Evolutionary conservation across 805 yeast genomes (phyloP).

Genomic region (Wickerhamomyces xylosicus): DNA sequence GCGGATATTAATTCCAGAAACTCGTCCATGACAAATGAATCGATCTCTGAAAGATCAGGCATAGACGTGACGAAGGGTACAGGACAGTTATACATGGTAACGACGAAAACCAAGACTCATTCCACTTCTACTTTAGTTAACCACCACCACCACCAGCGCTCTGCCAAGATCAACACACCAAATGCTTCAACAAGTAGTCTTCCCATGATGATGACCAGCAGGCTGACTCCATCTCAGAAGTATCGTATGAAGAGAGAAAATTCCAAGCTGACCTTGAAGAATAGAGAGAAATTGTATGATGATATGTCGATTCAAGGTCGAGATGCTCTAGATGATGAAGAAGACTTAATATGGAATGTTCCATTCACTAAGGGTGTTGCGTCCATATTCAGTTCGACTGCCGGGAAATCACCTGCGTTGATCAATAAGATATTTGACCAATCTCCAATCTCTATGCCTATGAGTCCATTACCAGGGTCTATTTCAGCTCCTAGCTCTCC

Average conservation of each 20-base stretch:
- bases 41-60: slow-evolving; percentile 3
- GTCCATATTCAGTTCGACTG: slow-evolving; percentile 13
- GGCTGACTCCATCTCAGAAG: slow-evolving; percentile 32
- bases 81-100: too few relatives aligned
- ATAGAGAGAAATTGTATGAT: slow-evolving; percentile 29
- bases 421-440: slow-evolving; percentile 15
- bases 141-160: slow-evolving; percentile 1
- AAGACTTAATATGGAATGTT: slow-evolving; percentile 38
- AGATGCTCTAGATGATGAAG: slow-evolving; percentile 28
- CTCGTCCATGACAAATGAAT: slow-evolving; percentile 18
- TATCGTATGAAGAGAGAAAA: slow-evolving; percentile 29
- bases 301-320: slow-evolving; percentile 14
- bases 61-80: not conserved
- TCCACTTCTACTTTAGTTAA: slow-evolving; percentile 1
- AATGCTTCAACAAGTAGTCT: not conserved
- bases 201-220: slow-evolving; percentile 11
- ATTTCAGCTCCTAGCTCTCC: slow-evolving; percentile 2
- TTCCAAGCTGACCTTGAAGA: slow-evolving; percentile 22
- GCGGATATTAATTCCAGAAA: slow-evolving; percentile 17
- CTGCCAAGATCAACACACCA: not conserved
- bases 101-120: not conserved
- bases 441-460: slow-evolving; percentile 24
- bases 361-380: slow-evolving; percentile 32
- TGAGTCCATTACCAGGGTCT: slow-evolving; percentile 39
- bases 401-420: slow-evolving; percentile 16